phyloP scores from a whole-genome alignment of 352 stramenopile genomes.

The Phytopythium litorale region DNA sequence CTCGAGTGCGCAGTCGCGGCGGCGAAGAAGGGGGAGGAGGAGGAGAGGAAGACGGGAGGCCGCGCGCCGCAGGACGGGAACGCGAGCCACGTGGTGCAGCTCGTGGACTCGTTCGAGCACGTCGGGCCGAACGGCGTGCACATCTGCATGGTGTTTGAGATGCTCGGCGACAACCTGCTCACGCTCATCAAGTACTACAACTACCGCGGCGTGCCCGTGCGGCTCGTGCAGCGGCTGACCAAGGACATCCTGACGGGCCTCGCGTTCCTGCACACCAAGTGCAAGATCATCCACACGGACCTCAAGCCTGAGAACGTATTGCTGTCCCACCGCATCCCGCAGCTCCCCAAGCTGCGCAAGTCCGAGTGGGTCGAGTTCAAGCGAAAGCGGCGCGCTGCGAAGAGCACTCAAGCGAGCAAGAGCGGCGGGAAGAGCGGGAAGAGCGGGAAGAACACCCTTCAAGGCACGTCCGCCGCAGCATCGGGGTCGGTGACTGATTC shows the following conservation, averaged over 20 bases:
- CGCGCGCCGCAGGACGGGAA: constrained; percentile 12
- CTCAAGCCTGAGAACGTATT: constrained; percentile 99
- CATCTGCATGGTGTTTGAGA: constrained; percentile 99
- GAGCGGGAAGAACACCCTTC: constrained; percentile 3
- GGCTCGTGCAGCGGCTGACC: constrained; percentile 93
- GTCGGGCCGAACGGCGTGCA: constrained; percentile 93
- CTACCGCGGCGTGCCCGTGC: constrained; percentile 96
- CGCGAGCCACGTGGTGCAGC: constrained; percentile 51
- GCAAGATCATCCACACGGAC: constrained; percentile 99
- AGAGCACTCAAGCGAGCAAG: constrained; percentile 41
- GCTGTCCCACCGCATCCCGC: constrained; percentile 76
- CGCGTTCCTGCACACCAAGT: constrained; percentile 97
- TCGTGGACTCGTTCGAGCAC: constrained; percentile 96
- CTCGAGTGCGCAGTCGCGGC: constrained; percentile 89
- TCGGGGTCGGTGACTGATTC: not conserved
- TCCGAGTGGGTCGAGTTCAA: constrained; percentile 46
- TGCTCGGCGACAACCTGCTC: constrained; percentile 98
- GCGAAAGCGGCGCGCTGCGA: constrained; percentile 26
- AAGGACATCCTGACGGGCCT: constrained; percentile 95
- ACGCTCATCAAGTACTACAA: constrained; percentile 99
- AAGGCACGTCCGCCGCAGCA: not conserved
- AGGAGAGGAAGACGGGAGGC: not conserved
- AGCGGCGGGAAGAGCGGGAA: no score
- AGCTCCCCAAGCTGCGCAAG: constrained; percentile 60
- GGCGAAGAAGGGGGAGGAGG: constrained; percentile 21